Base-by-base conservation (phyloP, 208 protist species). In the Trypanosoma cruzi region DNA sequence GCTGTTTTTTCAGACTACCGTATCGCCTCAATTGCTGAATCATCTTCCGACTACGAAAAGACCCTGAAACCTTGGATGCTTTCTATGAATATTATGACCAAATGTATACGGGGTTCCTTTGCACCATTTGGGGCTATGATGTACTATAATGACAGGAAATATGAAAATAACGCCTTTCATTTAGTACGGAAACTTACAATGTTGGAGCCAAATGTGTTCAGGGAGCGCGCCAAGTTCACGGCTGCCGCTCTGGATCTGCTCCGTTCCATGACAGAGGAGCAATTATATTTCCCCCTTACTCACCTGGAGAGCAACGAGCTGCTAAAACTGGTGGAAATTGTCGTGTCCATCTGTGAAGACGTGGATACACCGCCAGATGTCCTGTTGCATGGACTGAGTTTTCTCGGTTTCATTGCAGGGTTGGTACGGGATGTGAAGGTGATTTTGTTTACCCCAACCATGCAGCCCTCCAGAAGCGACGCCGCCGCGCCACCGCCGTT, bases 141-240 rank as follows among this genome's bases (percentile, higher is more conserved):
- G 58, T 90, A 82, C 71, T 96, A 96, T 77, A 72, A 79, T 63
- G 90, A 96, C 58, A 79, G 90, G n/a, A 85, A 81, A 1, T 96
- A 90, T 79, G 90, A 96, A 69, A 80, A 73, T 72, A 84, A 79
- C 22, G 63, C 90, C 50, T 73, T 89, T 50, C 79, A 81, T 2
- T 68, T 92, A 28, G 62, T 96, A 32, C 73, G 82, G 28, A 93
- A 92, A 82, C 52, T 93, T 18, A 64, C 75, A 20, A 67, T 89
- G 62, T 81, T 96, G 40, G 80, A 76, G 18, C 70, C 66, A 44
- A 61, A 75, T 40, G 71, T 92, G 22, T 92, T 89, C 64, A 87
- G 82, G 71, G 80, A 91, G 63, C 85, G 93, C 75, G 52, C 71
- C 5, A 89, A 92, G 71, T 85, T 81, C 36, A 75, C 86, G 20